Percentiles rank a stretch among this genome's conserved stretches.
Evolutionary conservation across 2,329 filamentous ascomycete genomes (phyloP).

Genomic region (Westerdykella aurantiaca): DNA sequence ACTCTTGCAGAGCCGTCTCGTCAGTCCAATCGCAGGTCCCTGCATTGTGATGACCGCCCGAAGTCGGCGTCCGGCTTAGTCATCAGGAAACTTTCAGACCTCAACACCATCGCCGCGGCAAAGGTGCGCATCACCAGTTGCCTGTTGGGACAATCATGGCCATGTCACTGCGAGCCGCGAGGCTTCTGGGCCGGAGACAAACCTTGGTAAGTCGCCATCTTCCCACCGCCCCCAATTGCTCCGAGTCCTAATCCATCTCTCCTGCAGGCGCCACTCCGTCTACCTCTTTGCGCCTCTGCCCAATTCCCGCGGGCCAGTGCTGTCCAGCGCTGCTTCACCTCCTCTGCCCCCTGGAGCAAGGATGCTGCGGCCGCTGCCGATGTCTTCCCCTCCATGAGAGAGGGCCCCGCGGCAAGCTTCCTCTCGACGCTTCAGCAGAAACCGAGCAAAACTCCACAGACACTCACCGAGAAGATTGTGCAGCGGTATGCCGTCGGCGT

Average conservation of each 20-base stretch:
- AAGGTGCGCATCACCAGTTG: not conserved
- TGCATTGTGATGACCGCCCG: slow-evolving; percentile 24
- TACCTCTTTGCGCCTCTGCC: slow-evolving; percentile 21
- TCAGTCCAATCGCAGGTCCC: too few species aligned
- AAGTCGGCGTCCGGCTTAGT: slow-evolving; percentile 24
- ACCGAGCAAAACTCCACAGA: slow-evolving; percentile 57
- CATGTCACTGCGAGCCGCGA: slow-evolving; percentile 33
- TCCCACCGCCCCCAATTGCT: not conserved
- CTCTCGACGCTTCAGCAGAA: slow-evolving; percentile 61
- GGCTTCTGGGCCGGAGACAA: slow-evolving; percentile 27
- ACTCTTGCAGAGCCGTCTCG: too few species aligned
- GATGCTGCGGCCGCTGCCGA: slow-evolving; percentile 13
- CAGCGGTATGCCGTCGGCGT: slow-evolving; percentile 76
- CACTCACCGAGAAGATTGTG: slow-evolving; percentile 87
- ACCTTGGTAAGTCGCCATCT: slow-evolving; percentile 20
- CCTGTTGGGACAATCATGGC: slow-evolving; percentile 25
- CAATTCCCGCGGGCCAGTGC: slow-evolving; percentile 18
- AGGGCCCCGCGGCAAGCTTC: slow-evolving; percentile 58
- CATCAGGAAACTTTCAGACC: slow-evolving; percentile 14
- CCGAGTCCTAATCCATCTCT: slow-evolving; percentile 9
- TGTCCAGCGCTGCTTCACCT: slow-evolving; percentile 23
- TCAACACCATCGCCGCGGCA: not conserved
- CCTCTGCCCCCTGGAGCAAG: slow-evolving; percentile 18
- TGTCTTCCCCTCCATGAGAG: slow-evolving; percentile 58
- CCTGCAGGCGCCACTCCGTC: slow-evolving; percentile 19